Evolutionary conservation across 2,329 filamentous ascomycete genomes (phyloP).

Genomic region (Arthroderma uncinatum): DNA sequence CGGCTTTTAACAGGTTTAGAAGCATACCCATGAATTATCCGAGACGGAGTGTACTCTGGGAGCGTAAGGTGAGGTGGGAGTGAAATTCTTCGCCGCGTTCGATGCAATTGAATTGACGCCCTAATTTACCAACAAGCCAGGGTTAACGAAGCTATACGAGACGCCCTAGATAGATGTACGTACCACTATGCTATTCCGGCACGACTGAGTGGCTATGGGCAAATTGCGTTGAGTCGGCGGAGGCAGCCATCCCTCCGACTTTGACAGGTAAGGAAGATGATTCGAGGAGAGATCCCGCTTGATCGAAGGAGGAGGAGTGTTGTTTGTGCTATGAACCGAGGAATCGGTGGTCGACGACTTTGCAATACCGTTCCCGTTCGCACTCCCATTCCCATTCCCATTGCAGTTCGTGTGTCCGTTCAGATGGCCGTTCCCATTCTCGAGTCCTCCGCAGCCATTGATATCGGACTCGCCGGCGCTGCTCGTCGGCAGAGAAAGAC

Average conservation of each 20-base stretch:
- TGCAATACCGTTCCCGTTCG: not conserved
- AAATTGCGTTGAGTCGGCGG: constrained; percentile 39
- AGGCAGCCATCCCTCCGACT: constrained; percentile 32
- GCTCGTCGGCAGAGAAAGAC: constrained; percentile 32
- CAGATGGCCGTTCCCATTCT: not conserved
- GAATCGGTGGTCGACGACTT: constrained; percentile 47
- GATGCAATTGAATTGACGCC: constrained; percentile 25
- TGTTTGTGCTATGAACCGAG: constrained; percentile 45
- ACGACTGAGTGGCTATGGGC: constrained; percentile 29
- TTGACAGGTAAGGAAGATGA: constrained; percentile 41
- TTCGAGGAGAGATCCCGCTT: constrained; percentile 55
- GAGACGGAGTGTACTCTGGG: constrained; percentile 67
- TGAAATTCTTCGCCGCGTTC: constrained; percentile 38
- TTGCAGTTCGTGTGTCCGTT: constrained; percentile 28
- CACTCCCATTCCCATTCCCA: not conserved
- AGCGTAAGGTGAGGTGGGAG: constrained; percentile 65
- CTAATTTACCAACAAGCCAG: no score
- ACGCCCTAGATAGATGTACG: constrained; percentile 23
- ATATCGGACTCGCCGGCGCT: not conserved
- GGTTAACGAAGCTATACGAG: no score
- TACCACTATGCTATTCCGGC: constrained; percentile 36
- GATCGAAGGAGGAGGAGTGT: constrained; percentile 64
- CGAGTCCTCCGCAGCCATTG: not conserved
- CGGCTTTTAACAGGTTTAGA: not conserved
- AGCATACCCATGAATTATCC: constrained; percentile 71